Conservation (phyloP, 1,284 basidiomycete genomes). For the Cutaneotrichosporon sp. region DNA sequence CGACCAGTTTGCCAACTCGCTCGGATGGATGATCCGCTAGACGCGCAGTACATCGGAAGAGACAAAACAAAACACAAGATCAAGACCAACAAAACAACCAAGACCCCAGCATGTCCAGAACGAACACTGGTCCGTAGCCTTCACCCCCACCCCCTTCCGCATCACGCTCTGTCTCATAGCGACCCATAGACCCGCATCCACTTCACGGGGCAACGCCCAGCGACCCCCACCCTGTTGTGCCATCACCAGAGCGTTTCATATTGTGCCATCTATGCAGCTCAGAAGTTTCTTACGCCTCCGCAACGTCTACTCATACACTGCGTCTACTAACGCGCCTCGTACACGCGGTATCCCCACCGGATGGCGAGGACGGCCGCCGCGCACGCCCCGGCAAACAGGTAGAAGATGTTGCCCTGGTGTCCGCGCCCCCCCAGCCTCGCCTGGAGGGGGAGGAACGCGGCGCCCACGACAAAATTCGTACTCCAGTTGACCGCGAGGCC, state of each 20-base stretch:
- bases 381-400: slow-evolving; percentile 34
- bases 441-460: slow-evolving; percentile 42
- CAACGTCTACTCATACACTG: not conserved
- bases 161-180: slow-evolving; percentile 1
- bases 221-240: not conserved
- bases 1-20: slow-evolving; percentile 34
- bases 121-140: not conserved
- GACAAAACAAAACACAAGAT: too few species aligned
- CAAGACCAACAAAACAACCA: too few species aligned
- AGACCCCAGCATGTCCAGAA: not conserved
- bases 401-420: slow-evolving; percentile 47
- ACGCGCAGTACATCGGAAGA: not conserved
- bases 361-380: slow-evolving; percentile 14
- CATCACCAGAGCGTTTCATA: slow-evolving; percentile 2
- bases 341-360: slow-evolving; percentile 1
- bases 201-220: not conserved
- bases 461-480: slow-evolving; percentile 40
- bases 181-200: not conserved
- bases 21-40: slow-evolving; percentile 39
- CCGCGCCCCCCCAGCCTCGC: slow-evolving; percentile 36
- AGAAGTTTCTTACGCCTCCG: not conserved
- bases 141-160: not conserved
- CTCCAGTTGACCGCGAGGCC: slow-evolving; percentile 45
- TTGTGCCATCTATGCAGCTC: not conserved
- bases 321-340: not conserved